These are phyloP conservation scores for Beauveria asiatica DNA, from an alignment of 2,329 filamentous ascomycete genomes.

Conservation along the genomic window DNA sequence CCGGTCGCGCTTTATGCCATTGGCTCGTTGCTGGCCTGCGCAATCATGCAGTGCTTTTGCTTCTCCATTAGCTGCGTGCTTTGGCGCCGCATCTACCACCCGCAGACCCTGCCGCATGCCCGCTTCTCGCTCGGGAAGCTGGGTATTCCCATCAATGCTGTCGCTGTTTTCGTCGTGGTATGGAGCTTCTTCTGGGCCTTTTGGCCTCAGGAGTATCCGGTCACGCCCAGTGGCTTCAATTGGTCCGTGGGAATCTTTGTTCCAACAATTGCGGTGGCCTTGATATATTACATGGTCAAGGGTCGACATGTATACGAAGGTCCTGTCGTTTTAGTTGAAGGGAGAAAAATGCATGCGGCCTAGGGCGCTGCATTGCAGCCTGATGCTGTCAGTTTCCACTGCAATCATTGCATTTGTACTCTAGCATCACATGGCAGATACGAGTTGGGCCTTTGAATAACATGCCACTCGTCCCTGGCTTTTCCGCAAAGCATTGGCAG, in stretches of 20 bases:
- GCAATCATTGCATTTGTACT: neutral
- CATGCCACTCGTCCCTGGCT: too few relatives aligned
- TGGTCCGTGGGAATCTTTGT: slow-evolving; percentile 11
- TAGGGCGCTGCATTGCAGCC: neutral
- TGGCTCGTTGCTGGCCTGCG: slow-evolving; percentile 10
- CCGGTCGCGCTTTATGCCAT: slow-evolving; percentile 14
- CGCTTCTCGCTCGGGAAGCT: slow-evolving; percentile 11
- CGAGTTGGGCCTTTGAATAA: neutral
- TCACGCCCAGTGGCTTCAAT: slow-evolving; percentile 12
- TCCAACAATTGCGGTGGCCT: slow-evolving; percentile 1
- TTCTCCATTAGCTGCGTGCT: slow-evolving; percentile 13
- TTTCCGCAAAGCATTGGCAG: too few relatives aligned
- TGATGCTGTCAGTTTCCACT: neutral
- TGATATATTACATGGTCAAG: slow-evolving; percentile 10
- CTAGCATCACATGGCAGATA: neutral
- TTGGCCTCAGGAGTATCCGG: slow-evolving; percentile 12
- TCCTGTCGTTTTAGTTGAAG: slow-evolving; percentile 12
- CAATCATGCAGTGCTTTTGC: slow-evolving; percentile 13
- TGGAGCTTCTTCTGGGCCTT: slow-evolving; percentile 15
- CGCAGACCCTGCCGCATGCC: slow-evolving; percentile 12
- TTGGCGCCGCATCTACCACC: slow-evolving; percentile 12
- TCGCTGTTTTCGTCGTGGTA: neutral
- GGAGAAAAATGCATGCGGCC: neutral
- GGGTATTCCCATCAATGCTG: slow-evolving; percentile 11
- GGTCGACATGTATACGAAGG: slow-evolving; percentile 9